phyloP scores from a whole-genome alignment of 257 asterid genomes.

The Apocynum venetum region DNA sequence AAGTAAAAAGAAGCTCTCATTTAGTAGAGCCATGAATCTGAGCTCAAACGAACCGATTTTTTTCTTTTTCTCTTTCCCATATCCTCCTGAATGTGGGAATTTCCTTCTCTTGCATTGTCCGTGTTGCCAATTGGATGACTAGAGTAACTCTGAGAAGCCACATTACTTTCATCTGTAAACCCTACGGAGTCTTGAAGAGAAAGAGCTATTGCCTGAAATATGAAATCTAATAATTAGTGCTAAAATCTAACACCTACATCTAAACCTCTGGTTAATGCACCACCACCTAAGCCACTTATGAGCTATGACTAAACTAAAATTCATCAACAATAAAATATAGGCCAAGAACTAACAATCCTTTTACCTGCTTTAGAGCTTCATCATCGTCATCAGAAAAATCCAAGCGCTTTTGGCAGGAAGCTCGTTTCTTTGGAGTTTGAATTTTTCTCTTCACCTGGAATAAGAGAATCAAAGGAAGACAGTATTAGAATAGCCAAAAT shows the following conservation, averaged over 20 bases:
- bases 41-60: slow-evolving; percentile 51
- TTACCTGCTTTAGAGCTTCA: slow-evolving; percentile 74
- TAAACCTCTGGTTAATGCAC: slow-evolving; percentile 1
- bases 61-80: slow-evolving; percentile 55
- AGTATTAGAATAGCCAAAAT: not conserved
- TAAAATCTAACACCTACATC: not conserved
- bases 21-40: slow-evolving; percentile 16
- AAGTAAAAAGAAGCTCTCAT: slow-evolving; percentile 9
- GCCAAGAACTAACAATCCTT: not conserved
- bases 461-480: slow-evolving; percentile 24
- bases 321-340: slow-evolving; percentile 6
- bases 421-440: slow-evolving; percentile 45
- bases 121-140: slow-evolving; percentile 10
- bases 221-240: slow-evolving; percentile 1
- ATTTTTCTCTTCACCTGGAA: slow-evolving; percentile 46
- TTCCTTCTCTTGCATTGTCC: slow-evolving; percentile 27
- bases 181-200: slow-evolving; percentile 64
- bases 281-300: not conserved
- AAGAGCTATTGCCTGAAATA: slow-evolving; percentile 79
- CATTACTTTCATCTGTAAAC: slow-evolving; percentile 24
- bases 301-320: not conserved
- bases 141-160: slow-evolving; percentile 29
- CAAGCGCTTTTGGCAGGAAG: slow-evolving; percentile 28
- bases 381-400: slow-evolving; percentile 62
- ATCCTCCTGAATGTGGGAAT: slow-evolving; percentile 30